Evolutionary conservation across 768 basidiomycete genomes (phyloP), one percentile per base, ranked within the genome.

Genomic region (Hypholoma fasciculare): DNA sequence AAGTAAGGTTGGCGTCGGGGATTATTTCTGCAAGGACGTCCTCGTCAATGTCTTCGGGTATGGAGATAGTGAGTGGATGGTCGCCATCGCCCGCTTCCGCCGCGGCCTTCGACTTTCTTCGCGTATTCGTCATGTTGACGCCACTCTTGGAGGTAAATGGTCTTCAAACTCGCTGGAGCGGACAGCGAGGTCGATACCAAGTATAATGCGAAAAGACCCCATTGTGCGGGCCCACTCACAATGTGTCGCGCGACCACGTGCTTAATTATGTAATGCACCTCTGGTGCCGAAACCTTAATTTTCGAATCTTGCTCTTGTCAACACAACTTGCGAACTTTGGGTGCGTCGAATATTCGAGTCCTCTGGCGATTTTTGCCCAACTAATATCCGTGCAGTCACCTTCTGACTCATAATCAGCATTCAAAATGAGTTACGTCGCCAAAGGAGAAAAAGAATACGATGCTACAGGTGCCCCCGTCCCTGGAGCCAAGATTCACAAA

Each of bases 371-470:
- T 57, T 56, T 49, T 42, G 23, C 58, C 65, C 16, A 23, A 56
- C 27, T 7, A 49, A 40, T 34, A 23, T 30, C 23, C 37, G 42
- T 36, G 36, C 59, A 89, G 88, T 89, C 89, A 89, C 89, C 89
- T 89, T 82, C 88, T 90, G 82, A 86, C 87, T 89, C 86, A 79
- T 80, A 78, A 34, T 47, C 55, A 54, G 56, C 40, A 64, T 69
- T 58, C 64, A 89, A 72, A 78, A 94, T 94, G 93, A 93, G 91
- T 92, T 94, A 96, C 90, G 94, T 94, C 92, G 92, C 93, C 83
- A 94, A 94, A 87, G 91, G 89, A 76, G 94, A 95, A 77, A 95
- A 98, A 77, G 95, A 97, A 75, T 95, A 94, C 82, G 97, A 98
- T 66, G 94, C 93, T 60, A 89, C 91, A 49, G 93, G 93, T 69